Percentiles rank a stretch among this genome's conserved stretches.
phyloP scores from a whole-genome alignment of 495 filamentous ascomycete genomes.

The Tetracladium setigerum region DNA sequence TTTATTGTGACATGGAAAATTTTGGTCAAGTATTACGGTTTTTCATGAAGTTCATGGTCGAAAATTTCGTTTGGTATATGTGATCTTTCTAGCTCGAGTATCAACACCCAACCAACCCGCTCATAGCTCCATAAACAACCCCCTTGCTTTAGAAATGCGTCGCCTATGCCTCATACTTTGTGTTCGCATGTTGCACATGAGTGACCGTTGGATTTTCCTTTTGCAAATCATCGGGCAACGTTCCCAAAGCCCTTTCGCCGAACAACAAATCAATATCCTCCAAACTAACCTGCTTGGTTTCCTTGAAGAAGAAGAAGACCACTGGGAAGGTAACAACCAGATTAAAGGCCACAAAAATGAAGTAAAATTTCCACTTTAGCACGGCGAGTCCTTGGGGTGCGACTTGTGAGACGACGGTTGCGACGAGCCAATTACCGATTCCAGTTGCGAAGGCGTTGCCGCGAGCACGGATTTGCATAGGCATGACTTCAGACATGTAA shows the following conservation, averaged over 20 bases:
- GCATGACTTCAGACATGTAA: slow-evolving; percentile 63
- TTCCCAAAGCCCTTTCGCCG: slow-evolving; percentile 38
- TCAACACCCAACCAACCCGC: too few relatives aligned
- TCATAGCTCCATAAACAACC: too few relatives aligned
- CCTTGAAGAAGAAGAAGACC: slow-evolving; percentile 46
- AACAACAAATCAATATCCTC: slow-evolving; percentile 53
- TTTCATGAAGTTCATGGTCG: too few relatives aligned
- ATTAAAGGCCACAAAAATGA: slow-evolving; percentile 40
- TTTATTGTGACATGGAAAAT: too few relatives aligned
- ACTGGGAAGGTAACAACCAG: slow-evolving; percentile 25
- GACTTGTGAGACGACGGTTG: slow-evolving; percentile 43
- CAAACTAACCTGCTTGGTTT: slow-evolving; percentile 46
- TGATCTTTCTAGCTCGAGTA: too few relatives aligned
- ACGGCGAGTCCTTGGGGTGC: slow-evolving; percentile 40
- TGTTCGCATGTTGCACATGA: too few relatives aligned
- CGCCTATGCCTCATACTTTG: too few relatives aligned
- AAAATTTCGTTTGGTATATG: too few relatives aligned
- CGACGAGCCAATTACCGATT: slow-evolving; percentile 19
- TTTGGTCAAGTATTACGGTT: too few relatives aligned
- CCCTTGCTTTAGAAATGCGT: too few relatives aligned
- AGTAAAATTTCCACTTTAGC: slow-evolving; percentile 43
- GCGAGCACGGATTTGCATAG: slow-evolving; percentile 66
- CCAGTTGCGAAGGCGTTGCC: slow-evolving; percentile 55
- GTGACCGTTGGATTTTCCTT: slow-evolving; percentile 8
- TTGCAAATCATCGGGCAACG: slow-evolving; percentile 30